A percentile compares a stretch with the other conserved stretches of the same genome.
phyloP scores from a whole-genome alignment of 2,329 filamentous ascomycete species.

The Colletotrichum filicis region DNA sequence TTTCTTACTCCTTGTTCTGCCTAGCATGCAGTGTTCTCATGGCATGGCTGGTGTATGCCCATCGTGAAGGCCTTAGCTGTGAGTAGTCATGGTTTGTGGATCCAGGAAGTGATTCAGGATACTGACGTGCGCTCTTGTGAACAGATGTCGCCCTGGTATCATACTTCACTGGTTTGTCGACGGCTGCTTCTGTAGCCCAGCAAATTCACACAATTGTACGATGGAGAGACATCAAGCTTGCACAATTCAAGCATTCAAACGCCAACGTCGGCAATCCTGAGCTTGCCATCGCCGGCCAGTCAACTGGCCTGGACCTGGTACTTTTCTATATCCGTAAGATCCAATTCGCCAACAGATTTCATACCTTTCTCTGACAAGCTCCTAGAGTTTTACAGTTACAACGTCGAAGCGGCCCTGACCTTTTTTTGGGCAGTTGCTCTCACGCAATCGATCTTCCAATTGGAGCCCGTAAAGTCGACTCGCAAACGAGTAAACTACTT shows the following conservation, averaged over 20 bases:
- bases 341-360: neutral
- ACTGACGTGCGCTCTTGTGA: conserved; percentile 17
- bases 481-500: conserved; percentile 40
- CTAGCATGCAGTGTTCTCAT: conserved; percentile 45
- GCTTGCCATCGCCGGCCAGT: conserved; percentile 53
- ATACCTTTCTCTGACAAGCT: conserved; percentile 26
- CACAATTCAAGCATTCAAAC: conserved; percentile 49
- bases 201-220: conserved; percentile 52
- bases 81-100: conserved; percentile 36
- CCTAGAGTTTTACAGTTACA: conserved; percentile 61
- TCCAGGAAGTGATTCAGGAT: neutral
- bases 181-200: conserved; percentile 52
- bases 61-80: conserved; percentile 55
- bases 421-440: conserved; percentile 56
- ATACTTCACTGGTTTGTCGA: conserved; percentile 49
- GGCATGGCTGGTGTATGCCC: conserved; percentile 50
- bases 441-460: conserved; percentile 47
- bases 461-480: conserved; percentile 42
- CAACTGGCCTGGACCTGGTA: conserved; percentile 52
- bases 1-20: conserved; percentile 50
- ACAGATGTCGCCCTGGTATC: conserved; percentile 53
- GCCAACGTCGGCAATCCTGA: conserved; percentile 50
- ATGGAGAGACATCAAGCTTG: conserved; percentile 52
- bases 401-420: conserved; percentile 57
- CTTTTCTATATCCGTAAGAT: conserved; percentile 61